Percentiles rank a stretch among this genome's conserved stretches.
Evolutionary conservation across 495 filamentous ascomycete species (phyloP).

Genomic region (Aspergillus incahuasiensis): DNA sequence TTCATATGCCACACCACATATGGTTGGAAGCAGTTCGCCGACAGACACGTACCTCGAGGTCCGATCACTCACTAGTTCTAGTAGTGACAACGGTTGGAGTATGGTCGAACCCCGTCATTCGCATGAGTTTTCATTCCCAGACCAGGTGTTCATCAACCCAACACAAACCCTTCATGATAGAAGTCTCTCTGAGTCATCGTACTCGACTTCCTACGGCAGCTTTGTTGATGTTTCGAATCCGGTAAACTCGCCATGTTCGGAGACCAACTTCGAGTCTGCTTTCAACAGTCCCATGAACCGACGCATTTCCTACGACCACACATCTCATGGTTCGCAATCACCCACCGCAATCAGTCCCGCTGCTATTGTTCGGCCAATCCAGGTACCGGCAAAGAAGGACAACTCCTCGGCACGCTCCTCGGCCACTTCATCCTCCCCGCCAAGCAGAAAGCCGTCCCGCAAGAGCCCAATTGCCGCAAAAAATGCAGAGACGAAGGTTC

Average conservation of each 20-base stretch:
- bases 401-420: constrained; percentile 54
- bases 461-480: constrained; percentile 76
- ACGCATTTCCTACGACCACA: constrained; percentile 33
- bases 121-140: constrained; percentile 48
- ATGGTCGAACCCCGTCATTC: constrained; percentile 61
- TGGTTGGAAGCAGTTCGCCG: constrained; percentile 71
- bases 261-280: constrained; percentile 60
- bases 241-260: constrained; percentile 63
- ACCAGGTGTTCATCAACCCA: constrained; percentile 74
- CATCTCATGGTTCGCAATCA: constrained; percentile 43
- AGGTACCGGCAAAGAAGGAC: constrained; percentile 66
- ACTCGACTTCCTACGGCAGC: constrained; percentile 69
- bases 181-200: constrained; percentile 79
- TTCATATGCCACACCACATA: constrained; percentile 39
- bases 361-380: constrained; percentile 55
- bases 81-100: constrained; percentile 82
- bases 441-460: constrained; percentile 60
- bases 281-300: constrained; percentile 45
- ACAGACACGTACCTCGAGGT: constrained; percentile 80
- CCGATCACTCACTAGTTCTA: constrained; percentile 67
- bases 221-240: constrained; percentile 75
- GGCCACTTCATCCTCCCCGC: constrained; percentile 61
- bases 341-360: constrained; percentile 61
- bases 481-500: constrained; percentile 71
- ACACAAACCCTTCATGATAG: constrained; percentile 79